Base-by-base conservation (phyloP, 2,329 filamentous ascomycete genomes). In the Penicillium polonicum region DNA sequence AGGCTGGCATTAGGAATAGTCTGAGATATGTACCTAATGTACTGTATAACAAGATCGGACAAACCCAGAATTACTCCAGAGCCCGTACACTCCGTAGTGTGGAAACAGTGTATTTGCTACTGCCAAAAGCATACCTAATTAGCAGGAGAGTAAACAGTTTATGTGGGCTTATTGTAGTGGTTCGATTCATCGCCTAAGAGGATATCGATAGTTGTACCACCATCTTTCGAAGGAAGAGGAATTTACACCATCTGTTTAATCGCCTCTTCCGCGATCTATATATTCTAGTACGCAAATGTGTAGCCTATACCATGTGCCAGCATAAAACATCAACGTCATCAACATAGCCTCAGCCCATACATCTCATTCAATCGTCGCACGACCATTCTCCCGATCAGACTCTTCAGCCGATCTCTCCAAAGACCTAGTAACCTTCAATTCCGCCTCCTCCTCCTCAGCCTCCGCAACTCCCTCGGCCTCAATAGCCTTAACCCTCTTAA, bases 401-500 rank as follows among this genome's bases (percentile, higher is more conserved):
- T 44, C 48, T 13, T 55, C 58, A 17, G 63, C 59, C 15, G 51
- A 50, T 21, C 55, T 29, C 49, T 53, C 63, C 45, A 74, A 57
- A 41, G 65, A 69, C 48, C 58, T 67, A 54, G 61, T 60, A 12
- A 74, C 60, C 39, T 71, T 65, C 39, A 62, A 59, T 60, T 70
- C 65, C 6, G 71, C 69, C 59, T 72, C 67, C 57, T 63, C 61
- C 57, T 74, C 70, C 41, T 76, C 74, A 43, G 60, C 60, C 23
- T 65, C 65, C 17, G 62, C 65, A 36, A 68, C 58, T 1, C 64
- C 68, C 39, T 54, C 68, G 19, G 60, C 63, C 76, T 88, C 83
- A 53, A 96, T 80, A 51, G 79, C 82, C 68, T 86, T 84, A 43
- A 94, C 88, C 52, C 90, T 83, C 56, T 79, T 76, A 17, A 90